Evolutionary conservation across 2,329 filamentous ascomycete species (phyloP).

Genomic region (Hirsutella minnesotensis): DNA sequence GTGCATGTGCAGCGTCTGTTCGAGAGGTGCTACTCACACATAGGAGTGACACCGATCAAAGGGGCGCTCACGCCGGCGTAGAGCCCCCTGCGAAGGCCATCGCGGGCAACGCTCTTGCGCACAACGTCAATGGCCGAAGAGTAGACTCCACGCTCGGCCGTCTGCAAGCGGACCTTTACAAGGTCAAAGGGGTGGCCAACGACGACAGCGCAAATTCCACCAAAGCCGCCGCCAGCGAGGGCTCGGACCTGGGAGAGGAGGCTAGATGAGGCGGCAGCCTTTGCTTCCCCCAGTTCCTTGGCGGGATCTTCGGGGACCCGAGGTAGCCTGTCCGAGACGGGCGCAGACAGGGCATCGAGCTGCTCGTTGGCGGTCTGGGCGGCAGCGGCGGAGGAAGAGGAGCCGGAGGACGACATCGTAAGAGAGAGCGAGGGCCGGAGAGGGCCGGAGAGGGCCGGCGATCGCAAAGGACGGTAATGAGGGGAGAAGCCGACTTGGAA

Average conservation of each 20-base stretch:
- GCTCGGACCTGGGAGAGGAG: constrained; percentile 55
- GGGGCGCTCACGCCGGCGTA: constrained; percentile 97
- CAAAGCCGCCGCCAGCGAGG: constrained; percentile 80
- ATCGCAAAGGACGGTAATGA: too few species aligned
- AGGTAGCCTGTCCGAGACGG: constrained; percentile 31
- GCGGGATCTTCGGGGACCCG: constrained; percentile 28
- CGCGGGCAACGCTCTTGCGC: constrained; percentile 72
- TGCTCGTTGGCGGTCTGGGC: constrained; percentile 11
- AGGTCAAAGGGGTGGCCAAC: constrained; percentile 96
- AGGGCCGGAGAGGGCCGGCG: too few species aligned
- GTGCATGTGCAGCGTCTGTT: not conserved
- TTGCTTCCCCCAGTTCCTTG: constrained; percentile 27
- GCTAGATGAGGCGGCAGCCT: constrained; percentile 22
- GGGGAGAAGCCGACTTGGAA: too few species aligned
- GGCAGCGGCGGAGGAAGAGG: constrained; percentile 6
- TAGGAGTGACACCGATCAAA: constrained; percentile 89
- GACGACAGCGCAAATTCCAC: constrained; percentile 84
- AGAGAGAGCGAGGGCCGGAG: not conserved
- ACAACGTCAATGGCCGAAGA: constrained; percentile 85
- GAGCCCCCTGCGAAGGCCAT: constrained; percentile 68
- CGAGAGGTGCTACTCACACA: constrained; percentile 61
- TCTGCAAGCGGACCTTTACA: constrained; percentile 95
- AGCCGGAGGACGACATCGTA: constrained; percentile 4
- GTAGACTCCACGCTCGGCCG: constrained; percentile 88
- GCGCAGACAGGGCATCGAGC: constrained; percentile 9